Conservation (phyloP, 345 rosid genomes). For the Lenwebbia sp. region DNA sequence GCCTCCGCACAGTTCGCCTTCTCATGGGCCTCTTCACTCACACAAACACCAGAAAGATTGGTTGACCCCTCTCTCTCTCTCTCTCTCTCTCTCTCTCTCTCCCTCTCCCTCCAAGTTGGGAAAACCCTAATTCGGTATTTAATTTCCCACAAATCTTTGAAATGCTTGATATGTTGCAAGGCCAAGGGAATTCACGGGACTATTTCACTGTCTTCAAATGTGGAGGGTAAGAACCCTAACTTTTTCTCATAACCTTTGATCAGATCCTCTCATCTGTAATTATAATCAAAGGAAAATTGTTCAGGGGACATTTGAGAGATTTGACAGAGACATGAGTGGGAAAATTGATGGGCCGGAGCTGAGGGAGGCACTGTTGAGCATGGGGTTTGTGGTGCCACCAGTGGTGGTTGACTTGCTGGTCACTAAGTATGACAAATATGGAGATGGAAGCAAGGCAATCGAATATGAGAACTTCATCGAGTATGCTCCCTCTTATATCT, state of each 20-base stretch:
- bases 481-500: constrained; percentile 21
- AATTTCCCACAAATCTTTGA: not conserved
- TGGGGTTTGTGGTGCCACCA: constrained; percentile 68
- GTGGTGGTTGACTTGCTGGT: constrained; percentile 61
- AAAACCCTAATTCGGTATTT: not conserved
- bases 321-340: constrained; percentile 80
- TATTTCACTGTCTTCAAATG: constrained; percentile 83
- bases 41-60: constrained; percentile 56
- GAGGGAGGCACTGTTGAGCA: constrained; percentile 63
- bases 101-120: not conserved
- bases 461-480: constrained; percentile 95
- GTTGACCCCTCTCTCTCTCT: constrained; percentile 1
- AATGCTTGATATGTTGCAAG: constrained; percentile 17
- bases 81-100: not conserved
- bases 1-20: constrained; percentile 68
- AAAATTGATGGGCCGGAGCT: constrained; percentile 67
- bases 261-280: not conserved
- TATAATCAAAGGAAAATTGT: not conserved
- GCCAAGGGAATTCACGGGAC: constrained; percentile 62
- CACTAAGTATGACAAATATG: constrained; percentile 71
- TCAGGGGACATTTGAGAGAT: constrained; percentile 68
- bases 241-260: not conserved
- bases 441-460: constrained; percentile 52
- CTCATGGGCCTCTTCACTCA: constrained; percentile 79
- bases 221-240: constrained; percentile 56